Conservation (phyloP, 176 grass and related monocot genomes). For the Guadua angustifolia region DNA sequence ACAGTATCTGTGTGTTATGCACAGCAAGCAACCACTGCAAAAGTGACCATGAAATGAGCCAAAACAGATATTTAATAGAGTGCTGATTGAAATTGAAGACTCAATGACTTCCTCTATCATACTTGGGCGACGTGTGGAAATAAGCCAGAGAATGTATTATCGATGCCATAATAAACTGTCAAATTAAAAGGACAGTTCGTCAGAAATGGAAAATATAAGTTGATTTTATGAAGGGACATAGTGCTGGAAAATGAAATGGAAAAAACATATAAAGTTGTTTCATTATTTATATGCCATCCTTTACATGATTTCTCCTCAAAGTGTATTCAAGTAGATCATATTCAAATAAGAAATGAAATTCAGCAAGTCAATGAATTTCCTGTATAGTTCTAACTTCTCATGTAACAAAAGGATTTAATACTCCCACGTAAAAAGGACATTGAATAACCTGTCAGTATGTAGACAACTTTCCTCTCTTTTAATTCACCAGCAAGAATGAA, state of each 20-base stretch:
- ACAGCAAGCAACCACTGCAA: slow-evolving; percentile 86
- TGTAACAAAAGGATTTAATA: background rate
- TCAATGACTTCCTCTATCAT: slow-evolving; percentile 22
- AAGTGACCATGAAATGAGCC: slow-evolving; percentile 27
- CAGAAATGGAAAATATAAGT: slow-evolving; percentile 36
- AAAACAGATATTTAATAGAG: background rate
- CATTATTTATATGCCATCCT: slow-evolving; percentile 22
- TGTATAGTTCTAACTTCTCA: background rate
- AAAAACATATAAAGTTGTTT: background rate
- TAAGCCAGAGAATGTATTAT: slow-evolving; percentile 72
- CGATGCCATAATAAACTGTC: slow-evolving; percentile 91
- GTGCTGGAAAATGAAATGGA: slow-evolving; percentile 22
- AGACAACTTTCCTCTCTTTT: slow-evolving; percentile 75
- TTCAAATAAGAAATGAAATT: slow-evolving; percentile 17
- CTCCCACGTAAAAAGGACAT: background rate
- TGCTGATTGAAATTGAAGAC: background rate
- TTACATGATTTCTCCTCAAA: background rate
- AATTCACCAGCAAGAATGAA: slow-evolving; percentile 90
- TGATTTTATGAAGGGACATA: slow-evolving; percentile 6
- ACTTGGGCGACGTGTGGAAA: slow-evolving; percentile 92
- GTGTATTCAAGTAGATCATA: background rate
- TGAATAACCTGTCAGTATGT: slow-evolving; percentile 83
- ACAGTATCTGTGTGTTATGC: slow-evolving; percentile 91
- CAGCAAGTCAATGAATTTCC: slow-evolving; percentile 26
- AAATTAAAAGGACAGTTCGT: slow-evolving; percentile 20